phyloP scores from a whole-genome alignment of 2,329 filamentous ascomycete genomes.

The Macrophomina tecta region DNA sequence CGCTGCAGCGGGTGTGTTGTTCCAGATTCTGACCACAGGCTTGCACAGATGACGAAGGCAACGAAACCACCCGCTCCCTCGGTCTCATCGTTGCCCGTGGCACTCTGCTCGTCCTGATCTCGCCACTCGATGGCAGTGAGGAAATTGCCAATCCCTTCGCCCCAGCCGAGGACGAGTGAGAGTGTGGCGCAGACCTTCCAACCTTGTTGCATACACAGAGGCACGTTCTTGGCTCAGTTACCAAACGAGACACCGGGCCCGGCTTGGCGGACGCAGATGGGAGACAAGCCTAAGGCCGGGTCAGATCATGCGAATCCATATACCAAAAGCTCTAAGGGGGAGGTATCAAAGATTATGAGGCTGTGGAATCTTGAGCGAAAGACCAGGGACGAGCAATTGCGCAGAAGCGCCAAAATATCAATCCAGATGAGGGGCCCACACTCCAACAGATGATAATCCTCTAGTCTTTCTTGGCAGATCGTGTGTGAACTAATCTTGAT shows the following conservation, averaged over 20 bases:
- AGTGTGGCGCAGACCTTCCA: background rate
- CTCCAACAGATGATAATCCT: background rate
- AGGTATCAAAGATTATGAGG: background rate
- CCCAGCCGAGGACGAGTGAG: constrained; percentile 68
- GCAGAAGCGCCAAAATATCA: constrained; percentile 2
- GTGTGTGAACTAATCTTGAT: constrained; percentile 1
- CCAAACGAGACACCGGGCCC: constrained; percentile 4
- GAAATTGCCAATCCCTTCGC: constrained; percentile 94
- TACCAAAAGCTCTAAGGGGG: background rate
- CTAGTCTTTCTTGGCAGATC: background rate
- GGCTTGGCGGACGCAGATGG: constrained; percentile 8
- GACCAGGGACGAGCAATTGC: background rate
- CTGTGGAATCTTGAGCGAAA: background rate
- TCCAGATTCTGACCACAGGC: background rate
- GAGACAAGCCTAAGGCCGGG: constrained; percentile 5
- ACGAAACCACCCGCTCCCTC: constrained; percentile 78
- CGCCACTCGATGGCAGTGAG: constrained; percentile 91
- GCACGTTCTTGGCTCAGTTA: background rate
- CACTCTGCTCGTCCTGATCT: constrained; percentile 90
- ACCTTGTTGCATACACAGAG: constrained; percentile 11
- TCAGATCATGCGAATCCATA: constrained; percentile 16
- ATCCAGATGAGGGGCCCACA: background rate
- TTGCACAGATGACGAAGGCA: constrained; percentile 83
- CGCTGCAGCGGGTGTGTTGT: background rate
- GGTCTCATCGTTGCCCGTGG: constrained; percentile 88